Conservation (phyloP, 352 stramenopile genomes). For the Globisporangium megalacanthum region DNA sequence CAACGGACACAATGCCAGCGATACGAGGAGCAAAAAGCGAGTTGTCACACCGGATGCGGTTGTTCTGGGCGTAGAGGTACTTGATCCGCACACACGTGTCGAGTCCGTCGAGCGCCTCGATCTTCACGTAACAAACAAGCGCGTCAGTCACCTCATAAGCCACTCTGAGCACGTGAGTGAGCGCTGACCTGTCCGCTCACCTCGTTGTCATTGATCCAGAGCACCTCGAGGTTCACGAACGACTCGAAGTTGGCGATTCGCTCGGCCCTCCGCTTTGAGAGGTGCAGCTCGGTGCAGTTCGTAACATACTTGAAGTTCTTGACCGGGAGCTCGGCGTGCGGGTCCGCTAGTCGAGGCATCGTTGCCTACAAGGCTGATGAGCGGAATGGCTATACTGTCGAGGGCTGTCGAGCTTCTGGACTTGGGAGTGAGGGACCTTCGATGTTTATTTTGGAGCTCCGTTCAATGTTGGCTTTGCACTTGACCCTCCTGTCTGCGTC, state of each 20-base stretch:
- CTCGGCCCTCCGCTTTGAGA: slow-evolving; percentile 73
- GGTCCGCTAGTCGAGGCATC: slow-evolving; percentile 45
- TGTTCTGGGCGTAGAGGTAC: slow-evolving; percentile 85
- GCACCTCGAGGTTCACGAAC: slow-evolving; percentile 86
- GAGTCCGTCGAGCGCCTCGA: slow-evolving; percentile 59
- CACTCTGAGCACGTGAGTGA: not conserved
- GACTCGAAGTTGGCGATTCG: slow-evolving; percentile 76
- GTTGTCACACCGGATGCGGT: slow-evolving; percentile 46
- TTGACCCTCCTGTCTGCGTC: too few relatives aligned
- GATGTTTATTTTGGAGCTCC: too few relatives aligned
- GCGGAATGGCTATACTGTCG: not conserved
- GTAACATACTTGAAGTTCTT: slow-evolving; percentile 91
- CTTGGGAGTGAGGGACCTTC: not conserved
- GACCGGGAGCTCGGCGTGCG: slow-evolving; percentile 70
- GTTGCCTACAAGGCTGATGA: not conserved
- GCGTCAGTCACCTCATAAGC: not conserved
- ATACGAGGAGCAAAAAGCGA: not conserved
- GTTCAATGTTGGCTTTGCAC: too few relatives aligned
- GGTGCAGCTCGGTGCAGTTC: slow-evolving; percentile 83
- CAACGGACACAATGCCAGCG: not conserved
- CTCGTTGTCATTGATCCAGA: slow-evolving; percentile 89
- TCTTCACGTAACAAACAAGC: slow-evolving; percentile 17
- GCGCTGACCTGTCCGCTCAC: slow-evolving; percentile 14
- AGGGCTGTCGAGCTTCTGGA: slow-evolving; percentile 5
- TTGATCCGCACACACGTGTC: slow-evolving; percentile 87